Base-by-base conservation (phyloP, 257 asterid genomes). In the Verbena officinalis region DNA sequence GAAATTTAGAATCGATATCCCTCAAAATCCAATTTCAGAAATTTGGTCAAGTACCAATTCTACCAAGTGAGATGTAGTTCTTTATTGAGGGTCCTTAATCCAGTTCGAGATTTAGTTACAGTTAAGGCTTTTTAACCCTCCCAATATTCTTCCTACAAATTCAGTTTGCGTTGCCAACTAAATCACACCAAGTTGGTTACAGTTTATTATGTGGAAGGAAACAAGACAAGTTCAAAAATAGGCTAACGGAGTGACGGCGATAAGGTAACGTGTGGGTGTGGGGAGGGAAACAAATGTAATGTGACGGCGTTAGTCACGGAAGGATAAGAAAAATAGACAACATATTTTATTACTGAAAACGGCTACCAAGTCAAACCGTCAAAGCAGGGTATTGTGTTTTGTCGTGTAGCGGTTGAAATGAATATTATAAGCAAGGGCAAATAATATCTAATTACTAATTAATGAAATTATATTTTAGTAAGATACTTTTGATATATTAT, bases 191-290 rank as follows among this genome's bases (percentile, higher is more conserved):
- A n/a, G n/a, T n/a, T n/a, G n/a, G n/a, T 65, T 17, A 46, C 59
- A 27, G 36, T 24, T 17, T 49, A 62, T 74, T 71, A 64, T 74
- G 79, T 44, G 27, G n/a, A 69, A 23, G 12, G n/a, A n/a, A 55
- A 9, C 9, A 19, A 38, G 23, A 16, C 16, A 55, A 9, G 14
- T n/a, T n/a, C n/a, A 19, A 38, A 34, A 21, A 21, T 12, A n/a
- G n/a, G 0, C 31, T 50, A 70, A 73, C 59, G 21, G 59, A 17
- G 71, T 71, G 73, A 78, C 75, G 77, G 75, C 67, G 70, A 70
- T 65, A 57, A 73, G 60, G 60, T 31, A 56, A 61, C 67, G 64
- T 44, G 71, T 63, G 51, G 31, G 40, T n/a, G n/a, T n/a, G n/a
- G 24, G 40, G 24, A 16, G 17, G 40, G 45, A 14, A 21, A 13